Base-by-base conservation (phyloP, 2,329 filamentous ascomycete species). In the Coniochaeta prunicola region DNA sequence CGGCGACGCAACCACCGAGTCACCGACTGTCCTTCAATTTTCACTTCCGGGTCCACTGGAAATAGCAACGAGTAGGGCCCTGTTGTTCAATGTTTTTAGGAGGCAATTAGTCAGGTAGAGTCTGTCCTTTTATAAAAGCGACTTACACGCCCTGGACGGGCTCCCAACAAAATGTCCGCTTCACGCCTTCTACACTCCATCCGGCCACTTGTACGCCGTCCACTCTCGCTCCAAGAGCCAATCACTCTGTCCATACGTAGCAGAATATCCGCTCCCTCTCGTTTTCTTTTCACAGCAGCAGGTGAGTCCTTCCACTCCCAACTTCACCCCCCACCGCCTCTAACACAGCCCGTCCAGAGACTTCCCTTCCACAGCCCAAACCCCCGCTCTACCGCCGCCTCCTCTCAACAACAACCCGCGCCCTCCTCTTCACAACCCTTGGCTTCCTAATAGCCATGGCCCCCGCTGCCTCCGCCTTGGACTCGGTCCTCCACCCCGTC, bases 371-470 rank as follows among this genome's bases (percentile, higher is more conserved):
- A 59, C 65, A 65, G 36, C 17, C 53, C 9, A 55, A 34, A 55
- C 53, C 53, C 12, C 33, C 53, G 7, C 53, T 55, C 30, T 33
- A 36, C 53, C 33, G 53, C 30, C 53, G 53, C 31, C 17, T 55
- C 53, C 21, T 55, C 53, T 55, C 53, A 21, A 21, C 30, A 19
- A 55, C 53, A 2, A 73, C 74, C 59, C 73, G 83, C 61, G 73
- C 75, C 36, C 57, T 83, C 61, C 64, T 78, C 64, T 81, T 78
- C 69, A 75, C 75, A 26, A 68, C 74, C 15, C 62, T 76, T 33
- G 85, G 85, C 63, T 81, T 87, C 75, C 70, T 74, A 63, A 84
- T 87, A 77, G 76, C 81, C 57, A 76, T 79, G 63, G 73, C 75
- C 12, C 83, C 83, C 38, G 80, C 79, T 36, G 65, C 82, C 59